phyloP scores from a whole-genome alignment of 805 yeast species.

The Monosporozyma aerobia region DNA sequence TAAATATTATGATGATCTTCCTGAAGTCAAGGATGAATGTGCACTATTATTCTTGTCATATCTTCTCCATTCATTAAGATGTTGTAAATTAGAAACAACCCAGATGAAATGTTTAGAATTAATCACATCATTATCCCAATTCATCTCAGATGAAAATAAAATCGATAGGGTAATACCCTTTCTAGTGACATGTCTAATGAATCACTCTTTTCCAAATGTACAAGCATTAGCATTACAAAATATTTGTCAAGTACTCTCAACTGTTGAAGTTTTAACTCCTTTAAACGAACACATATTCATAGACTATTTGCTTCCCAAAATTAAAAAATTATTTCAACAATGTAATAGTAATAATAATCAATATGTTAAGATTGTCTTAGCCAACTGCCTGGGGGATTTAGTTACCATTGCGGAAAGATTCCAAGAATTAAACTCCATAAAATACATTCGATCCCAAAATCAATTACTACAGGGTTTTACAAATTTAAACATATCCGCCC shows the following conservation, averaged over 20 bases:
- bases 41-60: conserved; percentile 22
- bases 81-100: conserved; percentile 11
- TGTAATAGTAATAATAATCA: conserved; percentile 32
- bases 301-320: conserved; percentile 71
- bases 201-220: conserved; percentile 57
- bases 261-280: conserved; percentile 59
- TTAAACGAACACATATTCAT: conserved; percentile 69
- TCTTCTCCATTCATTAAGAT: conserved; percentile 21
- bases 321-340: conserved; percentile 37
- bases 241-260: conserved; percentile 55
- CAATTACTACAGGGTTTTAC: conserved; percentile 10
- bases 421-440: conserved; percentile 43
- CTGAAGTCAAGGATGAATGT: conserved; percentile 18
- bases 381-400: conserved; percentile 63
- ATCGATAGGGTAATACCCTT: conserved; percentile 81
- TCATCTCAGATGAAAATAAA: conserved; percentile 71
- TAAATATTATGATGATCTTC: neutral
- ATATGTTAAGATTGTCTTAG: conserved; percentile 57
- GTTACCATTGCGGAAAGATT: conserved; percentile 57
- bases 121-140: conserved; percentile 65
- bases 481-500: conserved; percentile 12
- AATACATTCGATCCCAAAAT: conserved; percentile 9
- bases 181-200: conserved; percentile 52
- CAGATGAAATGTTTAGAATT: conserved; percentile 58
- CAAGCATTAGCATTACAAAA: conserved; percentile 57